A percentile compares a stretch with the other conserved stretches of the same genome.
These are phyloP conservation scores for Selaginella moellendorffii DNA, from an alignment of 75 land plant genomes.

Conservation along the genomic window DNA sequence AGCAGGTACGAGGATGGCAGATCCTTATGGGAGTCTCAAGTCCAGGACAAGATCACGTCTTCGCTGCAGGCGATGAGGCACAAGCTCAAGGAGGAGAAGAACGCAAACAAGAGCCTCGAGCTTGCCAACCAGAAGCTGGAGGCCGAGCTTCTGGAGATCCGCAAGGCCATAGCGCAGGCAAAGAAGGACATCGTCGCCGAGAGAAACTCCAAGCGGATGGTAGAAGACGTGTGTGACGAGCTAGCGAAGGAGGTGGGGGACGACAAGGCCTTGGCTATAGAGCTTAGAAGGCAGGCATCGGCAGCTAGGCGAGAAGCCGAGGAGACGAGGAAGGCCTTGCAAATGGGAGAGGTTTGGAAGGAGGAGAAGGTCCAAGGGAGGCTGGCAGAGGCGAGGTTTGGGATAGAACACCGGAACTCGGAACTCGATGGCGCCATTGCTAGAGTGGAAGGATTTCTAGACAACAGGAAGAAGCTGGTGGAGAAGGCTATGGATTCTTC, in stretches of 20 bases:
- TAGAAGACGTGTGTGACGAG: constrained; percentile 95
- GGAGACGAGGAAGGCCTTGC: constrained; percentile 31
- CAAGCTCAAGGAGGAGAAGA: neutral
- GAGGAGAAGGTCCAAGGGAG: neutral
- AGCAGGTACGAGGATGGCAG: neutral
- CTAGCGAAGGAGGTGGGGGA: constrained; percentile 43
- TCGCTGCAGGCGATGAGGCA: neutral
- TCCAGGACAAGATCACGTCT: neutral
- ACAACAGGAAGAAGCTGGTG: neutral
- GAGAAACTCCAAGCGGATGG: constrained; percentile 53
- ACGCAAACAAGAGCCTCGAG: neutral
- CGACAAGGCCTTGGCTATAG: neutral
- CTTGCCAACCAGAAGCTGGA: neutral
- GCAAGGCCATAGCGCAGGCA: constrained; percentile 28
- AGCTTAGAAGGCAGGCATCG: constrained; percentile 36
- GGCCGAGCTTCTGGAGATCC: neutral
- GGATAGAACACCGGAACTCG: neutral
- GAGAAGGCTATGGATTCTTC: too few relatives aligned
- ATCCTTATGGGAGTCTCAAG: neutral
- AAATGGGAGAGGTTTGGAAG: neutral
- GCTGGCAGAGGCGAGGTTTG: neutral
- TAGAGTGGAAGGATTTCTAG: neutral
- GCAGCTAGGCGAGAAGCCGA: constrained; percentile 70
- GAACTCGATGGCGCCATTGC: neutral
- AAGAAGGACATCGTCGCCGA: constrained; percentile 74